Percentiles rank a stretch among this genome's conserved stretches.
Conservation (phyloP, 2,329 filamentous ascomycete genomes). For the Phaeophleospora eucalypticola region DNA sequence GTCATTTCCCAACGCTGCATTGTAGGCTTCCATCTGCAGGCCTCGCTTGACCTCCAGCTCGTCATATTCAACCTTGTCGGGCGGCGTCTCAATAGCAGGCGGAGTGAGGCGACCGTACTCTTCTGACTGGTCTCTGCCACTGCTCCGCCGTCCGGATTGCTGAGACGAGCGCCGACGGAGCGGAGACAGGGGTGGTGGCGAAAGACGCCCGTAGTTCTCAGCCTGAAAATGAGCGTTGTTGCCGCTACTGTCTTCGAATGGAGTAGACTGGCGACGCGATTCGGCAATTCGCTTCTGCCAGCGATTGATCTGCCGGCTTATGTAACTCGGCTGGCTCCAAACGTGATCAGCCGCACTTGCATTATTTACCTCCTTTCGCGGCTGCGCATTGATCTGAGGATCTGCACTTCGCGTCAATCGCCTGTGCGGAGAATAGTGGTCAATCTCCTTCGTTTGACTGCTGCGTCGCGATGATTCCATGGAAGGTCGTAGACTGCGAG, state of each 20-base stretch:
- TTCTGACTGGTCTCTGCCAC: neutral
- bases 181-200: neutral
- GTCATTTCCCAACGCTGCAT: conserved; percentile 22
- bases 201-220: neutral
- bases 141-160: neutral
- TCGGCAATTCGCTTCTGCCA: conserved; percentile 4
- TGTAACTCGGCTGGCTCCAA: conserved; percentile 2
- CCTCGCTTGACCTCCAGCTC: conserved; percentile 14
- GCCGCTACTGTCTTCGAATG: neutral
- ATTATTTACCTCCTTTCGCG: too few species aligned
- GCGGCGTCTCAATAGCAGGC: neutral
- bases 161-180: neutral
- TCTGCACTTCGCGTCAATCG: too few species aligned
- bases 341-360: neutral
- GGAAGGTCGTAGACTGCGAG: neutral
- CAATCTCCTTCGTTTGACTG: too few species aligned
- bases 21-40: conserved; percentile 21
- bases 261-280: neutral
- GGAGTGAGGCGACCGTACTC: conserved; percentile 7
- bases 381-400: too few species aligned
- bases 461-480: neutral
- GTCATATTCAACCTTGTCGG: neutral
- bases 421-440: too few species aligned
- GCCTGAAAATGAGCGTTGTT: neutral
- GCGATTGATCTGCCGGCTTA: neutral